Evolutionary conservation across 176 grass and related monocot species (phyloP).

Genomic region (Thinopyrum elongatum): DNA sequence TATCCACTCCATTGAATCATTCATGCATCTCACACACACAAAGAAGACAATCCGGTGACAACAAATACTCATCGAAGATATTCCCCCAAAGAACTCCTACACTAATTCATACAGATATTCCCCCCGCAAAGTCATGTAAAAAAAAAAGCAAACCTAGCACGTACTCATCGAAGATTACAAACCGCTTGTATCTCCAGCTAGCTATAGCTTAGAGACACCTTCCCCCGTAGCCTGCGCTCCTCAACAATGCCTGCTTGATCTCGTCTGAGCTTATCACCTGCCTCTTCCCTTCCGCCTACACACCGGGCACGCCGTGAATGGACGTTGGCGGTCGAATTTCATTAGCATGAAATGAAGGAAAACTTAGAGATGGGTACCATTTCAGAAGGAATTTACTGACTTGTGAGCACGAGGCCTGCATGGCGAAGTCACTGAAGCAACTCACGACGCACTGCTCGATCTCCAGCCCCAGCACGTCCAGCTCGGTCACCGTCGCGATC

Average conservation of each 20-base stretch:
- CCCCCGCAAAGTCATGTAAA: not conserved
- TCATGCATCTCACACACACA: not conserved
- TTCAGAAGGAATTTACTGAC: conserved; percentile 21
- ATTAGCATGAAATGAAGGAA: too few species aligned
- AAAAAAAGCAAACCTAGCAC: not conserved
- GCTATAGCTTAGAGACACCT: conserved; percentile 43
- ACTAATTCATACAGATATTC: conserved; percentile 4
- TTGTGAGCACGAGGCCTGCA: conserved; percentile 74
- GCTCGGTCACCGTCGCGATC: conserved; percentile 48
- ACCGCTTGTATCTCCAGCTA: not conserved
- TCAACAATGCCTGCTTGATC: conserved; percentile 81
- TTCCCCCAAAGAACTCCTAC: not conserved
- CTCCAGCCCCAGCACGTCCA: conserved; percentile 62
- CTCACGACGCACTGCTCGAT: conserved; percentile 79
- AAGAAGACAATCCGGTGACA: conserved; percentile 1
- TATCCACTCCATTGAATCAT: not conserved
- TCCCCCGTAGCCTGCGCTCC: conserved; percentile 76
- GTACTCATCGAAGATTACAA: not conserved
- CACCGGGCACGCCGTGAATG: too few species aligned
- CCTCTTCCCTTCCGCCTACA: conserved; percentile 37
- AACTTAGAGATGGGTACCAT: too few species aligned
- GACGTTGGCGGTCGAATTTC: too few species aligned
- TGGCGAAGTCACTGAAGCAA: conserved; percentile 78
- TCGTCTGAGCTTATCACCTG: conserved; percentile 55
- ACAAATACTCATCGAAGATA: not conserved